Conservation (phyloP, 495 filamentous ascomycete species). For the Xylaria flabelliformis region DNA sequence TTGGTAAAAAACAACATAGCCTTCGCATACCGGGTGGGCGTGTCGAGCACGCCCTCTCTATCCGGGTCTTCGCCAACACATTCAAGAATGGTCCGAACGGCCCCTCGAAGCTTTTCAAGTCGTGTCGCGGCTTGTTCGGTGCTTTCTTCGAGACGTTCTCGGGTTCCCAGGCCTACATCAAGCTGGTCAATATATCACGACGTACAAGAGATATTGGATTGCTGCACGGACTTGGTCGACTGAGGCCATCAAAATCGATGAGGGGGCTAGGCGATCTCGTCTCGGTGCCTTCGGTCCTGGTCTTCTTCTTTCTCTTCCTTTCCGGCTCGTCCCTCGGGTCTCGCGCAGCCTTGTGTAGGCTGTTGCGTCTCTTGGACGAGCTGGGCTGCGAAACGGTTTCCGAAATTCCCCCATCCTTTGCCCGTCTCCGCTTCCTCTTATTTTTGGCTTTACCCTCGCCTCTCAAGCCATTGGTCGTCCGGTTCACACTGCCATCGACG, state of each 20-base stretch:
- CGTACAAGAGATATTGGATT: constrained; percentile 25
- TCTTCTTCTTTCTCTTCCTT: constrained; percentile 48
- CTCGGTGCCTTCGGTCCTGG: constrained; percentile 34
- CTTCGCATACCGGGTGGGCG: constrained; percentile 90
- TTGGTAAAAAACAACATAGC: constrained; percentile 99
- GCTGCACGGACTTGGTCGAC: constrained; percentile 65
- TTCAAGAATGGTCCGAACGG: constrained; percentile 89
- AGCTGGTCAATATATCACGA: constrained; percentile 15
- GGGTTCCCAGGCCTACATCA: constrained; percentile 72
- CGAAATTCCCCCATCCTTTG: constrained; percentile 37
- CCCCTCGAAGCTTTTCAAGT: constrained; percentile 79
- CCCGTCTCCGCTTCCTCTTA: constrained; percentile 36
- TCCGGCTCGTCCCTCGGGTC: constrained; percentile 75
- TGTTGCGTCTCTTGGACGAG: constrained; percentile 50
- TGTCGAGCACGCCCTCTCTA: constrained; percentile 85
- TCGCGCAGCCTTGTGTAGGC: constrained; percentile 71
- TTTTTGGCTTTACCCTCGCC: constrained; percentile 32
- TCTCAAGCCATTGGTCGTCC: constrained; percentile 19
- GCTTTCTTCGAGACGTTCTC: constrained; percentile 78
- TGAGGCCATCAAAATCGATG: constrained; percentile 78
- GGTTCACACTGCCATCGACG: constrained; percentile 34
- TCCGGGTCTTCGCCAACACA: constrained; percentile 96
- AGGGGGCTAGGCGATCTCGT: constrained; percentile 64
- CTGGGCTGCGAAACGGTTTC: constrained; percentile 37
- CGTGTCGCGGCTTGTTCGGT: constrained; percentile 73